Evolutionary conservation across 169 alveolate genomes (phyloP), one percentile per base, ranked within the genome.

Genomic region (Eimeria acervulina): DNA sequence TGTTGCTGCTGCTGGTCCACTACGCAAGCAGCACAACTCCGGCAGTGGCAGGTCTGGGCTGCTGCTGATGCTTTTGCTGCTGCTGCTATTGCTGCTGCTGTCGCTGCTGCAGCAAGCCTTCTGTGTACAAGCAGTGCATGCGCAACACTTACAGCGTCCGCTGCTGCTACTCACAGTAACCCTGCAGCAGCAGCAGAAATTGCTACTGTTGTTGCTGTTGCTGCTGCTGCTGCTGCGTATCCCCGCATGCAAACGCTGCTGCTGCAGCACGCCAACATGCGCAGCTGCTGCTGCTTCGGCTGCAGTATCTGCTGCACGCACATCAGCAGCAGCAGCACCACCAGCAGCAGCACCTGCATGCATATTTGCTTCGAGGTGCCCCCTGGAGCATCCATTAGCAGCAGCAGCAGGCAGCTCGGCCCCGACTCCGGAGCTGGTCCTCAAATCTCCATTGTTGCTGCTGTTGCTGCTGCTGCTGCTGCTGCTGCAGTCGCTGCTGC

Each of bases 61-160:
- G 89, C 26, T 80, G 63, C 61, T 80, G 89, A 28, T 17, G 89
- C 63, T 80, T 15, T 66, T 13, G 66, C 89, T 44, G 63, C 63
- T 40, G 33, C 89, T 80, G 66, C 63, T 36, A 15, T 66, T 80
- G 89, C 89, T 42, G 59, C 66, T 80, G 66, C 21, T 42, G 44
- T 55, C 68, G 40, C 38, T 8, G 68, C 66, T 42, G 13, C 84
- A 38, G 84, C 51, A 19, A 10, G n/a, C n/a, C 51, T 74, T 23
- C 44, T 12, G 28, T 1, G 55, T 74, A 38, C 33, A 1, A 38
- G 26, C 26, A 2, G 55, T 74, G 47, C 42, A 17, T 6, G 47
- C 84, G n/a, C 84, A 17, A n/a, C 84, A 31, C 51, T 26, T 38
- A 47, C 51, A 28, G 10, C 13, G 51, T 23, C 84, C 31, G 84